Base-by-base conservation (phyloP, 345 rosid species). In the Eucalyptus microcorys region DNA sequence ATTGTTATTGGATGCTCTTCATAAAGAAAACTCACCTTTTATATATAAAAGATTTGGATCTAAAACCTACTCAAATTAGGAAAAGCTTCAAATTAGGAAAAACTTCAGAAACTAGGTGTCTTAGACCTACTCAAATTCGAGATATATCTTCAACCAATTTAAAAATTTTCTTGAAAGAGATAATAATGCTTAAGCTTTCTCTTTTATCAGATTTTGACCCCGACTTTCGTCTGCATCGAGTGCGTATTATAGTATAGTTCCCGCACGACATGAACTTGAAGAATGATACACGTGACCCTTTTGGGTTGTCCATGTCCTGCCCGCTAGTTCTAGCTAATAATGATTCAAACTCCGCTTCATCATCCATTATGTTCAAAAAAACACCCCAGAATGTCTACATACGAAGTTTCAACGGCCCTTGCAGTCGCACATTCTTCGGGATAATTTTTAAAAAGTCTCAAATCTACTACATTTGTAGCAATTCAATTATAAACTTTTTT, bases 401-500 rank as follows among this genome's bases (percentile, higher is more conserved):
- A 19, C 14, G 4, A 37, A 71, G 45, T 37, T 71, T 71, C 45
- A 37, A 71, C 11, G 27, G 45, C 27, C 45, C 24, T 37, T 37
- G 45, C 13, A 71, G 22, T 19, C 26, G 0, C 43, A 71, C 22
- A 55, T 21, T 2, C 12, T 55, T 24, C 0, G 1, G 30, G 27
- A 55, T 55, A 55, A 55, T 55, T 55, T 21, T 55, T 24, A 22
- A 61, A 30, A 61, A 61, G 66, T 27, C 7, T 12, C 2, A 59
- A 3, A 26, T 12, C 0, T 27, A 59, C 1, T 55, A 9, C 11
- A 22, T 0, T 55, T 55, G 2, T 59, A 2, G 5, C n/a, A 26
- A 26, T 26, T 5, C 0, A 59, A 6, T 13, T 8, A 12, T 1
- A 13, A 27, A 26, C 1, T 3, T 55, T 11, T 52, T 57, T 26